Conservation (phyloP, 495 filamentous ascomycete genomes). For the Penicillium longicatenatum region DNA sequence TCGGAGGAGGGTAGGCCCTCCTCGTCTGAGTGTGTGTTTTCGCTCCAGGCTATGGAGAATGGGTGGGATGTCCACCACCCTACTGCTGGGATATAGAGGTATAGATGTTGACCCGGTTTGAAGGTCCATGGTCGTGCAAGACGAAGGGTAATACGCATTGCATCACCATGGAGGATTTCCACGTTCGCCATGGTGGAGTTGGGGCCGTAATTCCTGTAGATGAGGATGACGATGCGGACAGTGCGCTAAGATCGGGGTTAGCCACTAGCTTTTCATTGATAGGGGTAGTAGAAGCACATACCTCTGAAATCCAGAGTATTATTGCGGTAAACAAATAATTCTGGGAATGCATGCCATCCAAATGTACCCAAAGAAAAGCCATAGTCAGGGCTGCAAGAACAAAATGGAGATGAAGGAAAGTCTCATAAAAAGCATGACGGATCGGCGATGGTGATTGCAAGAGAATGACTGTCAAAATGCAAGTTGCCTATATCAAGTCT, state of each 20-base stretch:
- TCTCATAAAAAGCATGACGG: conserved; percentile 94
- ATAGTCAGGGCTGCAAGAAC: conserved; percentile 63
- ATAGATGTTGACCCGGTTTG: conserved; percentile 83
- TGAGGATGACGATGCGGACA: conserved; percentile 65
- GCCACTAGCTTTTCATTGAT: neutral
- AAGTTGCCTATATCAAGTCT: conserved; percentile 34
- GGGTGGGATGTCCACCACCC: conserved; percentile 87
- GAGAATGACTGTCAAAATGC: conserved; percentile 58
- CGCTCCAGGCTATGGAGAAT: conserved; percentile 88
- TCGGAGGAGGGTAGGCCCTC: conserved; percentile 41
- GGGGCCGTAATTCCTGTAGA: conserved; percentile 67
- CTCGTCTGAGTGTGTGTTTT: conserved; percentile 38
- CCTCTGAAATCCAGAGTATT: conserved; percentile 72
- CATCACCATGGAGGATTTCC: conserved; percentile 78
- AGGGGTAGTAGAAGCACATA: conserved; percentile 17
- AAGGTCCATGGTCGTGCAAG: conserved; percentile 76
- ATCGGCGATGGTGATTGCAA: conserved; percentile 71
- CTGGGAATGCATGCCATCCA: conserved; percentile 63
- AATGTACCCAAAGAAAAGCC: conserved; percentile 71
- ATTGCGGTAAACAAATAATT: conserved; percentile 69
- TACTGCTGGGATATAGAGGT: conserved; percentile 77
- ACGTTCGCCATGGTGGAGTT: conserved; percentile 70
- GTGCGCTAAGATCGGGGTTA: conserved; percentile 43
- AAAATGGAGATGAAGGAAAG: conserved; percentile 84
- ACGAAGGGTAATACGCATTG: conserved; percentile 77